Evolutionary conservation across 805 yeast species (phyloP).

Genomic region (Nakazawaea laoshanensis): DNA sequence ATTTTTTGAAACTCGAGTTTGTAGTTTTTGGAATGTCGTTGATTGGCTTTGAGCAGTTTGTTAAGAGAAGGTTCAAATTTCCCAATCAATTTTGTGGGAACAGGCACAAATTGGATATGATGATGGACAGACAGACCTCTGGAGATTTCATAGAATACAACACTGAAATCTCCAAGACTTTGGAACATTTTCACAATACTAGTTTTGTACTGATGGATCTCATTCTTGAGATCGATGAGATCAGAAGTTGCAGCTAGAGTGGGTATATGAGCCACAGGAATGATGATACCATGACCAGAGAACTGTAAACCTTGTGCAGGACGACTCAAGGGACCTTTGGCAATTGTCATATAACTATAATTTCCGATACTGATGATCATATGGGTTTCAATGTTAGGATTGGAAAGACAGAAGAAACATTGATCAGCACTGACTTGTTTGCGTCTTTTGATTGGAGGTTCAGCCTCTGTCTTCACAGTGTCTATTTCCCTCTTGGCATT

Average conservation of each 20-base stretch:
- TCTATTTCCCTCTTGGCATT: conserved; percentile 11
- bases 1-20: conserved; percentile 28
- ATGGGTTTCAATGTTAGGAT: conserved; percentile 69
- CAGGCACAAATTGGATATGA: conserved; percentile 71
- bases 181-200: conserved; percentile 42
- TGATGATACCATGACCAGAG: conserved; percentile 75
- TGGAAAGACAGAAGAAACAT: conserved; percentile 81
- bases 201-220: conserved; percentile 36
- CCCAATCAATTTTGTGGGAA: conserved; percentile 32
- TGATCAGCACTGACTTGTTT: conserved; percentile 40
- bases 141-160: conserved; percentile 66
- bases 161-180: conserved; percentile 30
- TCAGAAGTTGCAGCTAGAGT: conserved; percentile 20
- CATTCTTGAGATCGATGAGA: conserved; percentile 28
- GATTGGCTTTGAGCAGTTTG: conserved; percentile 39
- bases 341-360: conserved; percentile 59
- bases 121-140: conserved; percentile 59
- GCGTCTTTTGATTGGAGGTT: conserved; percentile 12
- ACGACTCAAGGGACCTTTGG: conserved; percentile 76
- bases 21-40: conserved; percentile 33
- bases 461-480: conserved; percentile 7
- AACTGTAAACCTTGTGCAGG: conserved; percentile 41
- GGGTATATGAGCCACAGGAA: conserved; percentile 72
- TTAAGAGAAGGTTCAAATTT: conserved; percentile 37
- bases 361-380: conserved; percentile 73